Conservation (phyloP, 1,139 yeast species). For the Debaryomyces sp. region DNA sequence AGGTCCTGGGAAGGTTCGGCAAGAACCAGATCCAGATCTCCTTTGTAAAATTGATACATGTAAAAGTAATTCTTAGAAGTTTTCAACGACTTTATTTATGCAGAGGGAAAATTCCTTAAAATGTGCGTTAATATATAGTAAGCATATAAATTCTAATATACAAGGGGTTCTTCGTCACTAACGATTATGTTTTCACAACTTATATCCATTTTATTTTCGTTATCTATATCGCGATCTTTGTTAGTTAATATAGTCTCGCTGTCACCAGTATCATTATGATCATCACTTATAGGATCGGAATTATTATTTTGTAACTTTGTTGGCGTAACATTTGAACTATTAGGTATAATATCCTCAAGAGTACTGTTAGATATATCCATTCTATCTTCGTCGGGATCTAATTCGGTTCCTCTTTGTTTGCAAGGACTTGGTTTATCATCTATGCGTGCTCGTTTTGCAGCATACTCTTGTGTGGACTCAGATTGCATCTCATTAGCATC, state of each 20-base stretch:
- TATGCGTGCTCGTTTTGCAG: slow-evolving; percentile 11
- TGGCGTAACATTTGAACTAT: not conserved
- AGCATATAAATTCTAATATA: not conserved
- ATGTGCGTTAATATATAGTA: not conserved
- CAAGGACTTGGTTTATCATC: slow-evolving; percentile 2
- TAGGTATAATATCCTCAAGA: slow-evolving; percentile 10
- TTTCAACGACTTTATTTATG: not conserved
- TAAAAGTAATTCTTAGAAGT: not conserved
- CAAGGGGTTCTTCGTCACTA: slow-evolving; percentile 8
- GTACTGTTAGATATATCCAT: slow-evolving; percentile 17
- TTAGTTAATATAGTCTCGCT: not conserved
- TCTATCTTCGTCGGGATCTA: slow-evolving; percentile 10
- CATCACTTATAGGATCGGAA: not conserved
- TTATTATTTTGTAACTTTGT: not conserved
- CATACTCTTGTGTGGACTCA: slow-evolving; percentile 6
- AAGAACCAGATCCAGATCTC: slow-evolving; percentile 20
- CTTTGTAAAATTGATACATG: slow-evolving; percentile 9
- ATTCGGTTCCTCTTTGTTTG: not conserved
- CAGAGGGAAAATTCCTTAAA: not conserved
- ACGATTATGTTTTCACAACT: slow-evolving; percentile 10
- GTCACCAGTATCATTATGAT: not conserved
- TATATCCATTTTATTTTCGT: slow-evolving; percentile 15
- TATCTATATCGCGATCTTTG: slow-evolving; percentile 4
- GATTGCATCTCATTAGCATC: not conserved
- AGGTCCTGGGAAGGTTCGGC: slow-evolving; percentile 12